phyloP scores from a whole-genome alignment of 169 alveolate species.

The Eimeria maxima region DNA sequence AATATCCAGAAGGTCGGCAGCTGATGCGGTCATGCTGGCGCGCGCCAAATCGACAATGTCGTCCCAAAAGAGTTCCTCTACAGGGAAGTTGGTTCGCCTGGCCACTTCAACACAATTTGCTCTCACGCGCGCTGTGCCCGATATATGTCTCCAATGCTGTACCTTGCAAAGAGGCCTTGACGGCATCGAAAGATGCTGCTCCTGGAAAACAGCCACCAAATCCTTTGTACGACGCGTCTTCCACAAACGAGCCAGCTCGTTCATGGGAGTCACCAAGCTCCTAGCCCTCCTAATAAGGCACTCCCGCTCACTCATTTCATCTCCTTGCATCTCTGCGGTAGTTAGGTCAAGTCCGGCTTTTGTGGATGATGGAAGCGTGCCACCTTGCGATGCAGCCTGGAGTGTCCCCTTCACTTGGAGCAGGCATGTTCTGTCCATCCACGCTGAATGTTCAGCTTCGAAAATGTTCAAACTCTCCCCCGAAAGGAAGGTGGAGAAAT shows the following conservation, averaged over 20 bases:
- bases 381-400: neutral
- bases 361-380: neutral
- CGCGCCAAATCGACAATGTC: constrained; percentile 26
- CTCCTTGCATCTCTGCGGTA: neutral
- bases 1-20: constrained; percentile 9
- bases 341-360: neutral
- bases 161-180: neutral
- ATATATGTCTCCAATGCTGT: constrained; percentile 23
- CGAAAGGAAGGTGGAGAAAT: constrained; percentile 35
- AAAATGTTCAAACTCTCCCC: constrained; percentile 44
- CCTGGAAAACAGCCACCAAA: neutral
- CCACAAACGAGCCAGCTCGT: constrained; percentile 34
- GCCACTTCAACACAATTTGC: constrained; percentile 59
- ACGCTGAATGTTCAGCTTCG: constrained; percentile 27
- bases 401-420: constrained; percentile 15
- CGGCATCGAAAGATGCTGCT: neutral
- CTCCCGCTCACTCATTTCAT: constrained; percentile 39
- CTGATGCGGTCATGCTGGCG: constrained; percentile 33
- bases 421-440: constrained; percentile 16
- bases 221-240: constrained; percentile 28
- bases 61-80: constrained; percentile 62
- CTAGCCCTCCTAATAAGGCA: constrained; percentile 33
- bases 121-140: constrained; percentile 23
- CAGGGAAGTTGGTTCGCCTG: constrained; percentile 34
- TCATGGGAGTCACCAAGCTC: constrained; percentile 19